Evolutionary conservation across 257 asterid genomes (phyloP).

Genomic region (Scutellaria baicalensis): DNA sequence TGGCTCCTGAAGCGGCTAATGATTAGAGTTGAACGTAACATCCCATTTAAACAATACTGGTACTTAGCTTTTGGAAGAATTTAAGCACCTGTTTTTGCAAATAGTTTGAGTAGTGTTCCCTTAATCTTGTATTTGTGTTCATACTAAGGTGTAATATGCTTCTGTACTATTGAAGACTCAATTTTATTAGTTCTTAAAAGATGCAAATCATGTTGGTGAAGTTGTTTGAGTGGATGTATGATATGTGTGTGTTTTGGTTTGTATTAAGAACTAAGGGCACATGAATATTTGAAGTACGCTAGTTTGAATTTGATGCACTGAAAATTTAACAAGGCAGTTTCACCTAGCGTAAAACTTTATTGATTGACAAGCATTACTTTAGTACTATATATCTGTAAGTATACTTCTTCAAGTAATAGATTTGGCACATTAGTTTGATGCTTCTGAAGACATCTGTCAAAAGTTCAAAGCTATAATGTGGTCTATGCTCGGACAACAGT

Average conservation of each 20-base stretch:
- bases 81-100: neutral
- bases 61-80: constrained; percentile 5
- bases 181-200: neutral
- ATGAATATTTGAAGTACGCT: constrained; percentile 2
- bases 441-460: constrained; percentile 3
- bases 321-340: constrained; percentile 5
- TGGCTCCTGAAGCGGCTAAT: constrained; percentile 26
- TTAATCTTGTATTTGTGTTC: constrained; percentile 12
- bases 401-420: constrained; percentile 2
- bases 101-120: neutral
- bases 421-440: constrained; percentile 5
- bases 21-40: neutral
- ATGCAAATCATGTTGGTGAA: neutral
- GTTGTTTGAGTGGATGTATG: neutral
- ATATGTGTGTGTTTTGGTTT: neutral
- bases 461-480: neutral
- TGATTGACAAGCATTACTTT: constrained; percentile 3
- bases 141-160: neutral
- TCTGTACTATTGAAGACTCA: neutral
- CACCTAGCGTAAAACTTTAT: constrained; percentile 14
- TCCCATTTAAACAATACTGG: neutral
- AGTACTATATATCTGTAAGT: constrained; percentile 1
- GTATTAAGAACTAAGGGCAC: neutral
- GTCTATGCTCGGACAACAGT: constrained; percentile 47
- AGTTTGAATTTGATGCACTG: neutral